Evolutionary conservation across 148 eudicot species (phyloP).

Genomic region (Camellia granthamiana): DNA sequence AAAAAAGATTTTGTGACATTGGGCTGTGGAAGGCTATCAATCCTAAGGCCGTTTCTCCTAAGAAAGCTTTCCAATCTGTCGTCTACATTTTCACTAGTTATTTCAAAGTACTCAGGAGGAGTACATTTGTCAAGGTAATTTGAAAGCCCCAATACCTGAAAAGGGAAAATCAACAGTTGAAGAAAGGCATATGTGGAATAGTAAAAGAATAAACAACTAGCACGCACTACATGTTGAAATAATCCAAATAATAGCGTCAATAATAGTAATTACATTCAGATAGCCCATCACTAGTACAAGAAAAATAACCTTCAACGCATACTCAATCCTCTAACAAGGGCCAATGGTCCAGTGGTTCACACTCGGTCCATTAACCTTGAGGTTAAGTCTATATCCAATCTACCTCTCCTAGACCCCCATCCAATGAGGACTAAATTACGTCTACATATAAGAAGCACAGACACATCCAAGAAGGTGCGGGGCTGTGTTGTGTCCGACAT

Average conservation of each 20-base stretch:
- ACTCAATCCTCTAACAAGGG: no score
- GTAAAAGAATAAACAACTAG: no score
- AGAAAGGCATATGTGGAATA: not conserved
- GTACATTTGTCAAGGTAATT: conserved; percentile 44
- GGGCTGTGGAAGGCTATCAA: conserved; percentile 11
- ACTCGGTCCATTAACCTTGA: no score
- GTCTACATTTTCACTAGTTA: conserved; percentile 67
- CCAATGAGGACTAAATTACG: no score
- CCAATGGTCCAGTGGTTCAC: no score
- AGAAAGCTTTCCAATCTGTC: conserved; percentile 73
- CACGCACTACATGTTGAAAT: not conserved
- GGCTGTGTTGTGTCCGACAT: no score
- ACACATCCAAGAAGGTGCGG: no score
- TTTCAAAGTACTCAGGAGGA: conserved; percentile 65
- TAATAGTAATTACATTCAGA: not conserved
- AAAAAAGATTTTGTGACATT: conserved; percentile 51
- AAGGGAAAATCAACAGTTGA: not conserved
- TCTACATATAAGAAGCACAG: no score
- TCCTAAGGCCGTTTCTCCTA: conserved; percentile 69
- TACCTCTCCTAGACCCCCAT: no score
- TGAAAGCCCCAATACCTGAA: conserved; percentile 53
- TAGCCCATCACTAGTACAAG: not conserved
- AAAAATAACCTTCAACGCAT: no score
- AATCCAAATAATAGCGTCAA: not conserved
- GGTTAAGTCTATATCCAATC: no score